Evolutionary conservation across 352 stramenopile genomes (phyloP).

Genomic region (Phytophthora parvispora): DNA sequence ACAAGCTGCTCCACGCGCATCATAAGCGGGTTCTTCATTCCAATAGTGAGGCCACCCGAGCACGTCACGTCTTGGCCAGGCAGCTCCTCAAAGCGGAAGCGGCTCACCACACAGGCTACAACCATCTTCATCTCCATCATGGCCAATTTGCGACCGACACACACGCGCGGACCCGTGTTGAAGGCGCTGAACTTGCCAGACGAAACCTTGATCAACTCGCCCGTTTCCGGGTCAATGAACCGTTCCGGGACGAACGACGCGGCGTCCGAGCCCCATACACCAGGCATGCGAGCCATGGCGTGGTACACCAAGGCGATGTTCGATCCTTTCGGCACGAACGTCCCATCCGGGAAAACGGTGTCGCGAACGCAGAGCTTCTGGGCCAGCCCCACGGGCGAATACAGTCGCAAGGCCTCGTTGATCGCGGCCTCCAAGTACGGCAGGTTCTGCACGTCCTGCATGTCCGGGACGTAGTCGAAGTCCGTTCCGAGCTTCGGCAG

Average conservation of each 20-base stretch:
- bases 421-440: slow-evolving; percentile 52
- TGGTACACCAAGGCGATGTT: slow-evolving; percentile 48
- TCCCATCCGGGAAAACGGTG: slow-evolving; percentile 58
- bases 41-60: background rate
- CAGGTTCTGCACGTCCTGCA: slow-evolving; percentile 32
- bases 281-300: slow-evolving; percentile 44
- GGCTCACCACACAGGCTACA: slow-evolving; percentile 50
- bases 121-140: slow-evolving; percentile 89
- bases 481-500: slow-evolving; percentile 35
- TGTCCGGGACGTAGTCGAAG: slow-evolving; percentile 4
- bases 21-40: background rate
- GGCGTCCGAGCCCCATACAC: slow-evolving; percentile 54
- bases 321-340: slow-evolving; percentile 46
- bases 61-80: background rate
- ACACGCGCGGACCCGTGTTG: slow-evolving; percentile 45
- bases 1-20: background rate
- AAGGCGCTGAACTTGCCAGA: slow-evolving; percentile 44
- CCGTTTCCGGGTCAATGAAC: slow-evolving; percentile 41
- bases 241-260: slow-evolving; percentile 50
- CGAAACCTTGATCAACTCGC: slow-evolving; percentile 42
- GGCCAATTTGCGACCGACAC: slow-evolving; percentile 53
- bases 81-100: slow-evolving; percentile 55
- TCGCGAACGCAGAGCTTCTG: slow-evolving; percentile 45
- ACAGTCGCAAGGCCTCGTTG: slow-evolving; percentile 53
- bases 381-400: slow-evolving; percentile 45